Percentiles rank a stretch among this genome's conserved stretches.
phyloP scores from a whole-genome alignment of 306 rosid genomes.

The Gleditsia sinensis region DNA sequence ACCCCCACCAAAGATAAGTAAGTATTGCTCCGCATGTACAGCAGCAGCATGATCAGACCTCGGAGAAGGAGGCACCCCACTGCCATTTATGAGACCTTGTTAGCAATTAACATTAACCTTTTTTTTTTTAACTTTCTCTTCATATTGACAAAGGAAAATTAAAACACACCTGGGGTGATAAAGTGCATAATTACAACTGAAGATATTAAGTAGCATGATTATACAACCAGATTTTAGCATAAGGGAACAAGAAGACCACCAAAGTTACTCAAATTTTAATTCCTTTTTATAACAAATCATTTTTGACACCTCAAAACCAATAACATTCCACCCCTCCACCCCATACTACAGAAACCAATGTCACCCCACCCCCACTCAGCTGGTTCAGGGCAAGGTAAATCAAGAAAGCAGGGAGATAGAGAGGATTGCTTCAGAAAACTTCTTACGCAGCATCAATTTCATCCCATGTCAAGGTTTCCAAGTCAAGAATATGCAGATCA shows the following conservation, averaged over 20 bases:
- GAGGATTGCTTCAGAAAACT: conserved; percentile 28
- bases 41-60: conserved; percentile 96
- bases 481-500: conserved; percentile 89
- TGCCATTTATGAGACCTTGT: conserved; percentile 42
- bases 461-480: conserved; percentile 97
- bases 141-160: conserved; percentile 6
- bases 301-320: conserved; percentile 4
- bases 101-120: conserved; percentile 18
- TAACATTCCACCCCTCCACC: neutral
- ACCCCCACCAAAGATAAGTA: conserved; percentile 95
- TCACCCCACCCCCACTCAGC: neutral
- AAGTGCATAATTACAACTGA: conserved; percentile 10
- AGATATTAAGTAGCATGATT: conserved; percentile 17
- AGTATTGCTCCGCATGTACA: conserved; percentile 83
- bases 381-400: neutral
- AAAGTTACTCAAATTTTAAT: conserved; percentile 1
- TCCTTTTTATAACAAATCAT: neutral
- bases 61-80: conserved; percentile 89
- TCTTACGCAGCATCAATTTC: conserved; percentile 88
- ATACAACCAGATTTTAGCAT: conserved; percentile 25
- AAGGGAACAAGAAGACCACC: conserved; percentile 10
- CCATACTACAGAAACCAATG: neutral
- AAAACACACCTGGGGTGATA: neutral
- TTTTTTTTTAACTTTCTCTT: neutral
- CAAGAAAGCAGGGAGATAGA: conserved; percentile 6